phyloP scores from a whole-genome alignment of 2,329 filamentous ascomycete species.

The Uncinocarpus reesii region DNA sequence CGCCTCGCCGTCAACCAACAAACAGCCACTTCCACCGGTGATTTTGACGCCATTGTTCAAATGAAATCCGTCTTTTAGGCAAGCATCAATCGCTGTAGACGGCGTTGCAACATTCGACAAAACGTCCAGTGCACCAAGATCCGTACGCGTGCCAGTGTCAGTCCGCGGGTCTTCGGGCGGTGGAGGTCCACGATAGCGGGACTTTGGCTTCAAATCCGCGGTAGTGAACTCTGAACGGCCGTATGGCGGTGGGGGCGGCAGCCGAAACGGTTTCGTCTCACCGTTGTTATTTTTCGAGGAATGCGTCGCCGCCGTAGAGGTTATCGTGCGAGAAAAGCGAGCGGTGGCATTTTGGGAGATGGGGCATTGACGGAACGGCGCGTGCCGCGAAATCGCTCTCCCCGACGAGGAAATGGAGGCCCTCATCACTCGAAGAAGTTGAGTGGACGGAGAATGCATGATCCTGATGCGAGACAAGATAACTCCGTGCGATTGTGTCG shows the following conservation, averaged over 20 bases:
- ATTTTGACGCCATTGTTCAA: constrained; percentile 72
- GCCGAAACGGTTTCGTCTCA: neutral
- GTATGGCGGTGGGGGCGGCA: neutral
- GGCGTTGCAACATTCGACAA: constrained; percentile 64
- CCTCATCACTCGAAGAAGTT: constrained; percentile 36
- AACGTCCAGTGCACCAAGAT: constrained; percentile 69
- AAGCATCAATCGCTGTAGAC: constrained; percentile 73
- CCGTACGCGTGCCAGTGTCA: constrained; percentile 23
- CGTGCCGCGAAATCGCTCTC: neutral
- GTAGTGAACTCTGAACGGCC: constrained; percentile 15
- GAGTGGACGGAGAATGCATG: constrained; percentile 35
- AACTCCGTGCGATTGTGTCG: too few species aligned
- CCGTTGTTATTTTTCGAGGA: constrained; percentile 15
- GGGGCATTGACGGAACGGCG: constrained; percentile 23
- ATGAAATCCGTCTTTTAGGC: constrained; percentile 71
- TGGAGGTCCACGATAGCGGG: constrained; percentile 50
- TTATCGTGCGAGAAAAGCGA: constrained; percentile 10
- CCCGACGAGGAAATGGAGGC: constrained; percentile 14
- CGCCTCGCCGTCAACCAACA: constrained; percentile 77
- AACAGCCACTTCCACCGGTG: constrained; percentile 56
- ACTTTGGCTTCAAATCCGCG: constrained; percentile 27
- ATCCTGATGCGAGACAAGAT: too few species aligned
- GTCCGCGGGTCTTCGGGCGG: constrained; percentile 54
- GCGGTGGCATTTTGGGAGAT: neutral
- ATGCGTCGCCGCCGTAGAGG: constrained; percentile 24